A percentile compares a stretch with the other conserved stretches of the same genome.
phyloP scores from a whole-genome alignment of 768 basidiomycete genomes.

The Amylocystis lapponica region DNA sequence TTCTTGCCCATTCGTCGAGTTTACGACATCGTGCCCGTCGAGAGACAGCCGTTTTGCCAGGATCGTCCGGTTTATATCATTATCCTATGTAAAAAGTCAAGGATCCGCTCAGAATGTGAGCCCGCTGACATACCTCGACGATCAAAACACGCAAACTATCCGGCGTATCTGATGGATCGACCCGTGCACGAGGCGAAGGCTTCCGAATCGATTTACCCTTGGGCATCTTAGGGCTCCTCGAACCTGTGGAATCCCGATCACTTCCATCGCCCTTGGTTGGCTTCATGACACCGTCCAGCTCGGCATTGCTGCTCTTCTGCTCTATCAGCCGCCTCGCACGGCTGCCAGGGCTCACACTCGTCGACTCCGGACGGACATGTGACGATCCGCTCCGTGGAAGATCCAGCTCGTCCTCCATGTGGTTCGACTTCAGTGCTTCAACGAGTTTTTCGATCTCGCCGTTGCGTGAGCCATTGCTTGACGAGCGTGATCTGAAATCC shows the following conservation, averaged over 20 bases:
- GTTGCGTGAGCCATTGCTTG: slow-evolving; percentile 20
- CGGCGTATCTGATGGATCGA: too few species aligned
- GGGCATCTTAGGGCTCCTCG: too few species aligned
- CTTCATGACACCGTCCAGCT: too few species aligned
- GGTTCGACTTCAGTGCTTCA: slow-evolving; percentile 36
- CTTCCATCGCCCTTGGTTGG: slow-evolving; percentile 28
- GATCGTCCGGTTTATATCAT: slow-evolving; percentile 67
- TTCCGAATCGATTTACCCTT: too few species aligned
- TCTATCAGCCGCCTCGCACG: too few species aligned
- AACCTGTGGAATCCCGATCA: slow-evolving; percentile 4
- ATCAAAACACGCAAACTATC: slow-evolving; percentile 45
- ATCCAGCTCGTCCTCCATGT: background rate
- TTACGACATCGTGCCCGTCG: slow-evolving; percentile 61
- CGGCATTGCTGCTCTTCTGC: too few species aligned
- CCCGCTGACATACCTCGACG: slow-evolving; percentile 48
- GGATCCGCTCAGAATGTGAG: background rate
- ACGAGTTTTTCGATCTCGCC: slow-evolving; percentile 36
- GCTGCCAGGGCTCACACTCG: too few species aligned
- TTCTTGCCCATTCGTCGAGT: slow-evolving; percentile 72
- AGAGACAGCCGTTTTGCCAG: slow-evolving; percentile 60
- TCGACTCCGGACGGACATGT: too few species aligned
- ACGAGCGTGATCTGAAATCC: slow-evolving; percentile 19
- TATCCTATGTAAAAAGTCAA: slow-evolving; percentile 40
- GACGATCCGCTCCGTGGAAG: too few species aligned
- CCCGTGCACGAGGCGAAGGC: too few species aligned